Conservation (phyloP, 1,284 basidiomycete species). For the Sutorius eximius region DNA sequence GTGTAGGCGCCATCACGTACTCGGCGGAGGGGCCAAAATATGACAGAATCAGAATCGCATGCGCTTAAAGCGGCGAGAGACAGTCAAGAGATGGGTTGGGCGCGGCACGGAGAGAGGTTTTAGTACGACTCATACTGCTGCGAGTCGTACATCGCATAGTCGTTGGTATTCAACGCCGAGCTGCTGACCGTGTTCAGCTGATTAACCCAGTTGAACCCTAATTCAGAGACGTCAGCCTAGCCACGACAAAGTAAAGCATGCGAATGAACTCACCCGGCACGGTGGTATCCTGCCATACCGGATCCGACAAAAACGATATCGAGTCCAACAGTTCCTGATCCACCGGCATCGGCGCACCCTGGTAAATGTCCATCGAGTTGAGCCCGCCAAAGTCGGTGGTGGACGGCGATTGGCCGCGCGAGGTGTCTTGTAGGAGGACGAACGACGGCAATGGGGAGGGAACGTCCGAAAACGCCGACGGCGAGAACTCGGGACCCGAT, state of each 20-base stretch:
- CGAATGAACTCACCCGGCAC: conserved; percentile 46
- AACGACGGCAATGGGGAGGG: conserved; percentile 20
- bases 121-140: conserved; percentile 19
- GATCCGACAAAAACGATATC: conserved; percentile 55
- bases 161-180: conserved; percentile 25
- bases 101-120: background rate
- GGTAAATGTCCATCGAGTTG: conserved; percentile 49
- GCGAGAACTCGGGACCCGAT: conserved; percentile 8
- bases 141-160: conserved; percentile 31
- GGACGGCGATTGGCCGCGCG: conserved; percentile 17
- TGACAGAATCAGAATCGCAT: background rate
- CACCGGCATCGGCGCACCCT: conserved; percentile 46
- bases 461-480: conserved; percentile 14
- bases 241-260: background rate
- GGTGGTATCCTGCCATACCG: conserved; percentile 53
- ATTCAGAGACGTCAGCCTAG: background rate
- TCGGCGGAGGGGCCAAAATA: background rate
- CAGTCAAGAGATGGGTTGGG: background rate
- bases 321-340: conserved; percentile 61
- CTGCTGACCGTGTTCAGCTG: conserved; percentile 24
- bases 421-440: background rate
- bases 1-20: background rate
- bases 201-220: conserved; percentile 47
- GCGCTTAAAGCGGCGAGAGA: background rate
- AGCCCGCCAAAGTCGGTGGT: conserved; percentile 9